These are phyloP conservation scores for Euphrasia arctica DNA, from an alignment of 305 asterid species.

Conservation along the genomic window DNA sequence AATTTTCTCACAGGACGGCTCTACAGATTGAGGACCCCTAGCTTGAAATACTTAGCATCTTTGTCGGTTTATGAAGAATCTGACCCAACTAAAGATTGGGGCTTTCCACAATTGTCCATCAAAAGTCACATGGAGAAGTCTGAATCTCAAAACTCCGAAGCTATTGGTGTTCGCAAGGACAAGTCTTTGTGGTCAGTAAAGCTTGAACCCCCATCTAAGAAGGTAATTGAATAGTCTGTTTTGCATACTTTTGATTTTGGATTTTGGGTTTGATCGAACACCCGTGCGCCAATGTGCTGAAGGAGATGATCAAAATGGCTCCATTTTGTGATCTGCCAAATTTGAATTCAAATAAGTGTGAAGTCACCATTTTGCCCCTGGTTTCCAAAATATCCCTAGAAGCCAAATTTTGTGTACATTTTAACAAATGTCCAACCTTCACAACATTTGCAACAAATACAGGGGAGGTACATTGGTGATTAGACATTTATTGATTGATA, in stretches of 20 bases:
- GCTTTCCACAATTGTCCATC: constrained; percentile 62
- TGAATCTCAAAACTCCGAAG: constrained; percentile 40
- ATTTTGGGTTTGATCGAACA: too few species aligned
- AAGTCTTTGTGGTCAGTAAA: constrained; percentile 29
- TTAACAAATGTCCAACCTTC: too few species aligned
- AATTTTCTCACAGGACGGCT: constrained; percentile 52
- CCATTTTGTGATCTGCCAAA: too few species aligned
- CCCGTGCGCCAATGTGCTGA: too few species aligned
- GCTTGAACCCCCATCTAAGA: constrained; percentile 32
- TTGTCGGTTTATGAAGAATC: constrained; percentile 65
- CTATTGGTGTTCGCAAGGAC: constrained; percentile 32
- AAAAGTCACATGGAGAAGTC: constrained; percentile 30
- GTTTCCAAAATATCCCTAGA: too few species aligned
- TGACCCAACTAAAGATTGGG: constrained; percentile 81
- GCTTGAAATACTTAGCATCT: constrained; percentile 64
- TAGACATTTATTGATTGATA: background rate
- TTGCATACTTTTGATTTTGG: too few species aligned
- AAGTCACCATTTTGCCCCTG: too few species aligned
- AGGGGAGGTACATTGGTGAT: background rate
- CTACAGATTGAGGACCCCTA: constrained; percentile 80
- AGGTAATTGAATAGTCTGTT: constrained; percentile 31
- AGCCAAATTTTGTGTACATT: too few species aligned
- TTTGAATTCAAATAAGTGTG: too few species aligned
- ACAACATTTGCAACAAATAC: too few species aligned
- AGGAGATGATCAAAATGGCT: too few species aligned